Percentiles rank a stretch among this genome's conserved stretches.
Evolutionary conservation across 805 yeast species (phyloP).

Genomic region (Starmerella floricola): DNA sequence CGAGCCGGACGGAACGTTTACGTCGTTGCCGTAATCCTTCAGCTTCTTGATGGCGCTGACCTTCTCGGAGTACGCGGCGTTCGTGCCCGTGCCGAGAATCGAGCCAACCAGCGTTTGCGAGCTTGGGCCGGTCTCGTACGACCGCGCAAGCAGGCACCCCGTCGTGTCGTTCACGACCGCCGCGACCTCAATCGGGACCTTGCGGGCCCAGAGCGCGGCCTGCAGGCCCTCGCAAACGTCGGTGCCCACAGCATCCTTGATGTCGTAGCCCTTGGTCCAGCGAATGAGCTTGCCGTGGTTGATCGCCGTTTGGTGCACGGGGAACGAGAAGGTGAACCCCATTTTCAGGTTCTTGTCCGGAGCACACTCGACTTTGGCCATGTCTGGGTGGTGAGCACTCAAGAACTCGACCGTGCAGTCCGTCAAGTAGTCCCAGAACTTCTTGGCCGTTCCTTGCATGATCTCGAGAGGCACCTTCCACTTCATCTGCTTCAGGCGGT

Average conservation of each 20-base stretch:
- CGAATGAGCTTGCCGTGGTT: slow-evolving; percentile 70
- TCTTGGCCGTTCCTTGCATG: slow-evolving; percentile 52
- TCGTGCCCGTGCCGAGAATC: slow-evolving; percentile 95
- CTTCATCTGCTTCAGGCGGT: slow-evolving; percentile 61
- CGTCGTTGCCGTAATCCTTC: slow-evolving; percentile 35
- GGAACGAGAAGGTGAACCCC: slow-evolving; percentile 93
- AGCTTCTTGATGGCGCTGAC: slow-evolving; percentile 57
- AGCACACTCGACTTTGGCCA: slow-evolving; percentile 26
- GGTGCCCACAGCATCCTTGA: slow-evolving; percentile 70
- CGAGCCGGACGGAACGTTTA: slow-evolving; percentile 25
- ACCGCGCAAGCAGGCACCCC: slow-evolving; percentile 80
- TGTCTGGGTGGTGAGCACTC: slow-evolving; percentile 48
- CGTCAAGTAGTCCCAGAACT: slow-evolving; percentile 66
- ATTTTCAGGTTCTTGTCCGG: slow-evolving; percentile 39
- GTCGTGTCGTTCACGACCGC: slow-evolving; percentile 95
- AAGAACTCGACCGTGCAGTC: slow-evolving; percentile 55
- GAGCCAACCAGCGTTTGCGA: slow-evolving; percentile 77
- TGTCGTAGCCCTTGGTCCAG: slow-evolving; percentile 94
- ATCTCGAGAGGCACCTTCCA: slow-evolving; percentile 66
- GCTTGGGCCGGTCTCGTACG: slow-evolving; percentile 58
- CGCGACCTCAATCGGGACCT: slow-evolving; percentile 50
- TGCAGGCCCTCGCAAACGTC: slow-evolving; percentile 73
- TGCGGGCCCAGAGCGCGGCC: slow-evolving; percentile 45
- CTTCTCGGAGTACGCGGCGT: slow-evolving; percentile 84
- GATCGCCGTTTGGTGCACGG: slow-evolving; percentile 74